These are phyloP conservation scores for Lipomyces japonicus DNA, from an alignment of 805 yeast species.

Conservation along the genomic window DNA sequence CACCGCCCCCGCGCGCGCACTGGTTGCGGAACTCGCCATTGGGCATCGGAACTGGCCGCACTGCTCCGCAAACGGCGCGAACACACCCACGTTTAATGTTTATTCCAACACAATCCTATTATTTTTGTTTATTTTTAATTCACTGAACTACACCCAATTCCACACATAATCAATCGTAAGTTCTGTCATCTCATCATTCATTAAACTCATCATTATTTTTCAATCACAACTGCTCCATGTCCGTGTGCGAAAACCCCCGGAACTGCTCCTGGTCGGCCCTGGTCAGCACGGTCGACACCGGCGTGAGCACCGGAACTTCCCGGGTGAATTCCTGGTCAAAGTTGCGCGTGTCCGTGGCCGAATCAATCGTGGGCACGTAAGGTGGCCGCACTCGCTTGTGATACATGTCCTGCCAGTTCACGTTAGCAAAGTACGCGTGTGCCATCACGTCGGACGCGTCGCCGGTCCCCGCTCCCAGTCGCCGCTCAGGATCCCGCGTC, in stretches of 20 bases:
- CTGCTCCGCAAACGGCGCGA: no score
- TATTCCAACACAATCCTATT: no score
- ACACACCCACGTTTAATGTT: no score
- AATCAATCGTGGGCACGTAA: slow-evolving; percentile 77
- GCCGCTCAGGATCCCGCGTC: slow-evolving; percentile 78
- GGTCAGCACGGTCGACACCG: slow-evolving; percentile 82
- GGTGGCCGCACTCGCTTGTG: slow-evolving; percentile 77
- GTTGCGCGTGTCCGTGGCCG: slow-evolving; percentile 86
- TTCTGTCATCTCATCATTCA: neutral
- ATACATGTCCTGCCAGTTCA: slow-evolving; percentile 82
- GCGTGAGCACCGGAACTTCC: slow-evolving; percentile 49
- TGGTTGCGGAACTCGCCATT: neutral
- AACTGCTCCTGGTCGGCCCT: slow-evolving; percentile 92
- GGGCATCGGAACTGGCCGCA: slow-evolving; percentile 7
- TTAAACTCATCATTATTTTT: neutral
- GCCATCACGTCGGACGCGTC: slow-evolving; percentile 95
- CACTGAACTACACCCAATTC: no score
- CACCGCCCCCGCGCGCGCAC: neutral
- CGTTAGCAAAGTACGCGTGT: slow-evolving; percentile 88
- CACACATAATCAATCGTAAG: no score
- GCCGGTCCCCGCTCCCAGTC: slow-evolving; percentile 81
- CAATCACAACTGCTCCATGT: slow-evolving; percentile 9
- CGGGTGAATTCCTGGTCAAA: slow-evolving; percentile 82
- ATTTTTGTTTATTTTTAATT: no score
- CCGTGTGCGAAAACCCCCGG: slow-evolving; percentile 88